A percentile compares a stretch with the other conserved stretches of the same genome.
phyloP scores from a whole-genome alignment of 1,284 basidiomycete species.

The Fomes fomentarius region DNA sequence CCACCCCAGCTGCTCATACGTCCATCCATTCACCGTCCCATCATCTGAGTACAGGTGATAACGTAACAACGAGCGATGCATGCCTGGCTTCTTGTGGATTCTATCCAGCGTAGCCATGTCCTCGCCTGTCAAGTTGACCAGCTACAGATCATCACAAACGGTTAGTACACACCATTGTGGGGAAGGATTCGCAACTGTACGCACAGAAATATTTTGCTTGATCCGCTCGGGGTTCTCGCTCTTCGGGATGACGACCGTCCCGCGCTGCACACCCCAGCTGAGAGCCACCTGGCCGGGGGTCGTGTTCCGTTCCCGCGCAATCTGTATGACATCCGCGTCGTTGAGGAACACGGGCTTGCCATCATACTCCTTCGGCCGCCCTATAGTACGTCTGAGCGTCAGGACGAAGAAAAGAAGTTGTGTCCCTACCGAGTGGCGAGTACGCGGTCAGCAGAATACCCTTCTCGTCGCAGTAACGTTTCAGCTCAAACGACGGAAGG shows the following conservation, averaged over 20 bases:
- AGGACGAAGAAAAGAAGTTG: conserved; percentile 53
- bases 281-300: conserved; percentile 55
- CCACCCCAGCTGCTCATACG: conserved; percentile 54
- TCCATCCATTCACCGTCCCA: conserved; percentile 50
- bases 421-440: conserved; percentile 59
- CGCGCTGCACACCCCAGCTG: conserved; percentile 52
- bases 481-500: conserved; percentile 57
- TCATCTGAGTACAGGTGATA: conserved; percentile 36
- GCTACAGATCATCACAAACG: no score
- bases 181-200: conserved; percentile 5
- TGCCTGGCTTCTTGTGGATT: conserved; percentile 47
- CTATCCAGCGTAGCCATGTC: conserved; percentile 43
- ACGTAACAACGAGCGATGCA: conserved; percentile 46
- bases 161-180: conserved; percentile 2
- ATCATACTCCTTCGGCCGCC: conserved; percentile 23
- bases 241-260: conserved; percentile 50
- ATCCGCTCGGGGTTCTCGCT: conserved; percentile 51
- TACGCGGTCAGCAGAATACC: conserved; percentile 72
- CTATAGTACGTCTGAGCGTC: conserved; percentile 1
- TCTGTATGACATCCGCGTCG: conserved; percentile 39
- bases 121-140: conserved; percentile 39
- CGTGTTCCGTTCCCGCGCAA: conserved; percentile 49
- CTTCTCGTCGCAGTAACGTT: conserved; percentile 56
- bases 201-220: conserved; percentile 48
- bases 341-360: conserved; percentile 28